These are phyloP conservation scores for Blastomyces percursus DNA, from an alignment of 2,329 filamentous ascomycete species.

Conservation along the genomic window DNA sequence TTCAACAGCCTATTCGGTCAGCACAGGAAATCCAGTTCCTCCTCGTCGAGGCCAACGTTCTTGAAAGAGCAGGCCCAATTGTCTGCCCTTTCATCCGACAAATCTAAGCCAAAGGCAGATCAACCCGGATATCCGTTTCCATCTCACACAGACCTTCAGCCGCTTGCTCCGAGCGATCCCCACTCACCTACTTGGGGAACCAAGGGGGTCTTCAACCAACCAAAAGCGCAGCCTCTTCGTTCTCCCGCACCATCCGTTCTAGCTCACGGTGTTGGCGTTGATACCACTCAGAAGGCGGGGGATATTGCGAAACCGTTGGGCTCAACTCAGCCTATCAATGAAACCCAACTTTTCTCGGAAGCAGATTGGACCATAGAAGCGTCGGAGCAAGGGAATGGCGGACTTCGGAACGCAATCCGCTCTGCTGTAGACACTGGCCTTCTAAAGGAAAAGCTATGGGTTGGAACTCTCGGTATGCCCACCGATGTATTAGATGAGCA, in stretches of 20 bases:
- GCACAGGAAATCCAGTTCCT: constrained; percentile 15
- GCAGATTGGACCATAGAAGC: constrained; percentile 73
- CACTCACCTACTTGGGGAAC: constrained; percentile 66
- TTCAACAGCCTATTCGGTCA: constrained; percentile 29
- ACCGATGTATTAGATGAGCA: constrained; percentile 70
- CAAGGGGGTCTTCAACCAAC: constrained; percentile 58
- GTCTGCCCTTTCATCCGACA: background rate
- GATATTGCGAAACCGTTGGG: constrained; percentile 10
- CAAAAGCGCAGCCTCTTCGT: constrained; percentile 60
- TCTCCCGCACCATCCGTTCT: constrained; percentile 67
- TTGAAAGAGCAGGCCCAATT: constrained; percentile 12
- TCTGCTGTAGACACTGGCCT: constrained; percentile 60
- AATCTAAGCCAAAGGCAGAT: background rate
- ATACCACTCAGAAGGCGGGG: constrained; percentile 9
- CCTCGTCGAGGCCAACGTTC: constrained; percentile 5
- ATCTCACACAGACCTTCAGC: constrained; percentile 29
- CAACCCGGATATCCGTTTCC: constrained; percentile 19
- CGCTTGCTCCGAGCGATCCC: constrained; percentile 59
- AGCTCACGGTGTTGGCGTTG: constrained; percentile 43
- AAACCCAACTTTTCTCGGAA: constrained; percentile 50
- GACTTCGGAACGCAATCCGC: constrained; percentile 76
- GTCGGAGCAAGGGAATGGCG: constrained; percentile 85
- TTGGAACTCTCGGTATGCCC: constrained; percentile 87
- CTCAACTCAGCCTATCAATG: constrained; percentile 6
- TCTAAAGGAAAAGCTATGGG: constrained; percentile 69